phyloP scores from a whole-genome alignment of 2,329 filamentous ascomycete genomes.

The Ceratocystis colombiana region DNA sequence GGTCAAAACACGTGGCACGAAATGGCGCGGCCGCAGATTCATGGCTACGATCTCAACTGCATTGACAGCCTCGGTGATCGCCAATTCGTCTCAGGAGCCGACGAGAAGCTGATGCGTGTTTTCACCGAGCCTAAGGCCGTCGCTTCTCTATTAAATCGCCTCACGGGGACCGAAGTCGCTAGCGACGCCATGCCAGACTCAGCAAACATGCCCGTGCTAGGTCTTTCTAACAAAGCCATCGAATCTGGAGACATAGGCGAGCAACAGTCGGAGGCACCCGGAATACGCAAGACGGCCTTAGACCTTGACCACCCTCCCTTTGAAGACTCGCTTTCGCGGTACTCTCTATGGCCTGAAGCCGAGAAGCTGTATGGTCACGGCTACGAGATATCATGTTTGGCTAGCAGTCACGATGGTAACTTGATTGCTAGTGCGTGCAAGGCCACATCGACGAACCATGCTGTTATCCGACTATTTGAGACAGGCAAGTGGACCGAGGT shows the following conservation, averaged over 20 bases:
- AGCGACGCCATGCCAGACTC: constrained; percentile 60
- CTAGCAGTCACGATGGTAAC: constrained; percentile 61
- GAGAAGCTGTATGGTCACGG: constrained; percentile 98
- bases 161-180: constrained; percentile 44
- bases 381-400: constrained; percentile 86
- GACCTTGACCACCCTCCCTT: constrained; percentile 65
- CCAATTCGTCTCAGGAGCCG: constrained; percentile 86
- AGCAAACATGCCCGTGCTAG: constrained; percentile 88
- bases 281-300: constrained; percentile 49
- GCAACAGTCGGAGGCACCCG: neutral
- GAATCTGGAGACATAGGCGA: constrained; percentile 46
- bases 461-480: constrained; percentile 85
- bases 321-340: constrained; percentile 79
- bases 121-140: constrained; percentile 83
- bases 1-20: constrained; percentile 69
- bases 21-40: constrained; percentile 89
- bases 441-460: constrained; percentile 85
- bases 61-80: constrained; percentile 62
- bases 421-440: constrained; percentile 86
- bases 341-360: constrained; percentile 89
- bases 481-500: constrained; percentile 81
- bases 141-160: constrained; percentile 57
- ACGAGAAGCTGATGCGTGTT: constrained; percentile 95
- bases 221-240: constrained; percentile 90
- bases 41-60: constrained; percentile 96